Conservation (phyloP, 1,139 yeast genomes). For the Yamadazyma sp. region DNA sequence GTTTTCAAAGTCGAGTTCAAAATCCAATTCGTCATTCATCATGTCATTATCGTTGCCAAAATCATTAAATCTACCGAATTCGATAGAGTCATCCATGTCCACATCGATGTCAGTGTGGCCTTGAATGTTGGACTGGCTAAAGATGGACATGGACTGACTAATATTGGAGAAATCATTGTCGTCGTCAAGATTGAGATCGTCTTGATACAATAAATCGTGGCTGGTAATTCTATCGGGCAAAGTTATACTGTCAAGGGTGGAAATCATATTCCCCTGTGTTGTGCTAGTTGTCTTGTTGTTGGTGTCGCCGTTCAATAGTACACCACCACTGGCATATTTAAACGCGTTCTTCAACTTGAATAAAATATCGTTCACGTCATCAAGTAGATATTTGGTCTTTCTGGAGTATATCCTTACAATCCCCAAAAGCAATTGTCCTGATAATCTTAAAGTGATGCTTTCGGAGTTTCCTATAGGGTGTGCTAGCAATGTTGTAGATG, state of each 20-base stretch:
- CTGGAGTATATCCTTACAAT: constrained; percentile 86
- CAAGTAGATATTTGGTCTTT: constrained; percentile 79
- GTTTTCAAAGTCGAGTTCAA: constrained; percentile 20
- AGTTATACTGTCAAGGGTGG: constrained; percentile 56
- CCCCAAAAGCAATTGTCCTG: constrained; percentile 87
- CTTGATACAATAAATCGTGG: constrained; percentile 67
- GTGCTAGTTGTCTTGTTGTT: constrained; percentile 50
- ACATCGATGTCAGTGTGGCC: neutral
- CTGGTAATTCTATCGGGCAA: constrained; percentile 80
- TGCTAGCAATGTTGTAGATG: constrained; percentile 40
- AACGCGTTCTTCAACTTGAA: constrained; percentile 75
- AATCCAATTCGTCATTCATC: constrained; percentile 44
- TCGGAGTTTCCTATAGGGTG: constrained; percentile 10
- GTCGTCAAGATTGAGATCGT: constrained; percentile 61
- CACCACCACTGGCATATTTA: constrained; percentile 41
- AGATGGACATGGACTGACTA: neutral
- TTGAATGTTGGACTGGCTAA: neutral
- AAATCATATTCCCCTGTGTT: constrained; percentile 12
- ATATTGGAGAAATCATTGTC: constrained; percentile 8
- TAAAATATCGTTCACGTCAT: constrained; percentile 81
- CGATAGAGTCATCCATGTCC: constrained; percentile 53
- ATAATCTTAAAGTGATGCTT: constrained; percentile 73
- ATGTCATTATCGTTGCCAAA: constrained; percentile 26
- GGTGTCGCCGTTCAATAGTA: constrained; percentile 29
- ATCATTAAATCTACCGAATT: constrained; percentile 49